A percentile compares a stretch with the other conserved stretches of the same genome.
Conservation (phyloP, 352 stramenopile species). For the Thalassiosira exigua region DNA sequence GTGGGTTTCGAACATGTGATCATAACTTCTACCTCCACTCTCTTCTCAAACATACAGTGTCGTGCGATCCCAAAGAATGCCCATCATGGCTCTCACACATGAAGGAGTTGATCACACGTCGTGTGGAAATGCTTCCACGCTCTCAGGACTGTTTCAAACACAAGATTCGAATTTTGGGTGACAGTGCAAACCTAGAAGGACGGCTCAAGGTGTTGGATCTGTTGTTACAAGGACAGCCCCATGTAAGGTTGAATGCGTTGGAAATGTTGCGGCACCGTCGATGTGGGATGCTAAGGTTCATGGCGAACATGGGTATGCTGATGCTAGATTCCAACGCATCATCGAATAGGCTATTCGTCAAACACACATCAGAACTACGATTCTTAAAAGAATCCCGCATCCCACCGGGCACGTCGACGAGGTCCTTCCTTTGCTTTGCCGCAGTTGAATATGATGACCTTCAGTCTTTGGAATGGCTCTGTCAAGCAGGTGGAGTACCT, state of each 20-base stretch:
- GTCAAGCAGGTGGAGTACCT: background rate
- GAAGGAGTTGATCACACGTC: background rate
- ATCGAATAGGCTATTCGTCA: background rate
- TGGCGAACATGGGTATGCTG: conserved; percentile 12
- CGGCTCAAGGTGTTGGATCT: conserved; percentile 18
- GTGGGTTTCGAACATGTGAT: background rate
- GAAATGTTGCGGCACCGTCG: background rate
- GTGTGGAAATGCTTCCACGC: background rate
- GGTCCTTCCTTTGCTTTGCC: conserved; percentile 26
- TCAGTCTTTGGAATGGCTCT: conserved; percentile 26
- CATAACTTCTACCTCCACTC: too few species aligned
- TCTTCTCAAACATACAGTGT: too few species aligned
- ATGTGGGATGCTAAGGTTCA: conserved; percentile 17
- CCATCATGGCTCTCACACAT: conserved; percentile 7
- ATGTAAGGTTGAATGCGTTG: conserved; percentile 2
- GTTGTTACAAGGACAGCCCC: background rate
- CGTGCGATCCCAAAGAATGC: too few species aligned
- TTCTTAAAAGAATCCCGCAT: conserved; percentile 4
- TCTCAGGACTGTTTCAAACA: conserved; percentile 5
- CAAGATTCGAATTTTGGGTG: conserved; percentile 21
- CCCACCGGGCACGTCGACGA: background rate
- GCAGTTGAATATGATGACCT: conserved; percentile 40
- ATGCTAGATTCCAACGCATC: conserved; percentile 7
- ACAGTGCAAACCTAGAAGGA: conserved; percentile 4
- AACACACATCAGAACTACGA: conserved; percentile 2